These are phyloP conservation scores for Arthonia radiata DNA, from an alignment of 495 filamentous ascomycete genomes.

Conservation along the genomic window DNA sequence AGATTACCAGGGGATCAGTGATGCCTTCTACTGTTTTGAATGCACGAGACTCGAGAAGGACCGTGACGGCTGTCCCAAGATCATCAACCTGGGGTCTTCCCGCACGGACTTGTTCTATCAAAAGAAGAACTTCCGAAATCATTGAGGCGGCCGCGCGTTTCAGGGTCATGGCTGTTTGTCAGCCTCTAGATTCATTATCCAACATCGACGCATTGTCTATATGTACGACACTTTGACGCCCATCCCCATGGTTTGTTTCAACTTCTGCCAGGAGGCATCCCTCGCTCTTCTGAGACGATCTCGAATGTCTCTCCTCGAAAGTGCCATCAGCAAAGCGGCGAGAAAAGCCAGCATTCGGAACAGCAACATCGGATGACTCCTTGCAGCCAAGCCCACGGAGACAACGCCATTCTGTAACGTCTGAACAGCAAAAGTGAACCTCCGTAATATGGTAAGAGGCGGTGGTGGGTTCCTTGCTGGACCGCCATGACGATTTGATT, in stretches of 20 bases:
- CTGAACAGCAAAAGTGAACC: conserved; percentile 22
- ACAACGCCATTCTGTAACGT: conserved; percentile 37
- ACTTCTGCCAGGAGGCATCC: conserved; percentile 53
- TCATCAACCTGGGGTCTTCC: conserved; percentile 90
- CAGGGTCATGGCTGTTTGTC: too few species aligned
- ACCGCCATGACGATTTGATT: too few species aligned
- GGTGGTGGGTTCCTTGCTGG: conserved; percentile 1
- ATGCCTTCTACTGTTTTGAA: conserved; percentile 99
- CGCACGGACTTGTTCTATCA: conserved; percentile 86
- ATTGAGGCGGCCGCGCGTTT: too few species aligned
- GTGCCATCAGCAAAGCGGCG: conserved; percentile 50
- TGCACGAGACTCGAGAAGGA: conserved; percentile 96
- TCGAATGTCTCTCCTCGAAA: conserved; percentile 48
- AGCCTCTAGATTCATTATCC: too few species aligned
- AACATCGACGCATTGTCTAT: too few species aligned
- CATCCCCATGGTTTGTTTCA: conserved; percentile 74
- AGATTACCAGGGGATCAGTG: conserved; percentile 47
- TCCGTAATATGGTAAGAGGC: conserved; percentile 17
- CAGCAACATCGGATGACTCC: conserved; percentile 47
- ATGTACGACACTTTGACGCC: conserved; percentile 97
- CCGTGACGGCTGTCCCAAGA: conserved; percentile 94
- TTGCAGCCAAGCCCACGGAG: conserved; percentile 34
- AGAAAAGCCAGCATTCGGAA: conserved; percentile 58
- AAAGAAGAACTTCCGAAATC: conserved; percentile 25
- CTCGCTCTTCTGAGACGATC: conserved; percentile 46